Percentiles rank a stretch among this genome's conserved stretches.
Evolutionary conservation across 495 filamentous ascomycete genomes (phyloP).

Genomic region (Hyaloscypha hepaticicola): DNA sequence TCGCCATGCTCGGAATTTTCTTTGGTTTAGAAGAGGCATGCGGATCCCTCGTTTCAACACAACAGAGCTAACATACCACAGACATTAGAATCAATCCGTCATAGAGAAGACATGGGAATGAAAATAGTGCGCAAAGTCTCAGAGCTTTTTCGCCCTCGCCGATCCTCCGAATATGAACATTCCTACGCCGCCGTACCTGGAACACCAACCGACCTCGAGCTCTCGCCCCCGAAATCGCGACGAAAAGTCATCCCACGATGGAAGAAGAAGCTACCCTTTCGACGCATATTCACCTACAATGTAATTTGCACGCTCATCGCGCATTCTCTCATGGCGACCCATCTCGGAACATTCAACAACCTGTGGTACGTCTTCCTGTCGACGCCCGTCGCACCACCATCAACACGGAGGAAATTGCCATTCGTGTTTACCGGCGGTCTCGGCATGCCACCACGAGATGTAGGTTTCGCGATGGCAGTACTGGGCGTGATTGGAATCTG

Average conservation of each 20-base stretch:
- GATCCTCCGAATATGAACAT: constrained; percentile 9
- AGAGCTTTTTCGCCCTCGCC: constrained; percentile 11
- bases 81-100: constrained; percentile 50
- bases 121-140: constrained; percentile 24
- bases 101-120: constrained; percentile 50
- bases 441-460: constrained; percentile 69
- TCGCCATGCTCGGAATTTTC: constrained; percentile 54
- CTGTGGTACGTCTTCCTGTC: constrained; percentile 85
- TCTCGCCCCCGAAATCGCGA: constrained; percentile 18
- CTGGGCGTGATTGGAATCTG: constrained; percentile 73
- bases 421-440: constrained; percentile 80
- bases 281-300: constrained; percentile 75
- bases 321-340: constrained; percentile 70
- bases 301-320: constrained; percentile 65
- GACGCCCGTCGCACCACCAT: constrained; percentile 62
- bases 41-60: background rate
- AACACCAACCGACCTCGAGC: constrained; percentile 17
- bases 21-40: constrained; percentile 67
- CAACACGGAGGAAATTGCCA: constrained; percentile 44
- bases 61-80: constrained; percentile 27
- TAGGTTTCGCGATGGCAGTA: constrained; percentile 76
- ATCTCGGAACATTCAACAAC: constrained; percentile 80
- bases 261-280: constrained; percentile 58
- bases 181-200: constrained; percentile 26
- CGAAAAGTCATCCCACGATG: constrained; percentile 23